Conservation (phyloP, 2,329 filamentous ascomycete species). For the Exserohilum turcica region DNA sequence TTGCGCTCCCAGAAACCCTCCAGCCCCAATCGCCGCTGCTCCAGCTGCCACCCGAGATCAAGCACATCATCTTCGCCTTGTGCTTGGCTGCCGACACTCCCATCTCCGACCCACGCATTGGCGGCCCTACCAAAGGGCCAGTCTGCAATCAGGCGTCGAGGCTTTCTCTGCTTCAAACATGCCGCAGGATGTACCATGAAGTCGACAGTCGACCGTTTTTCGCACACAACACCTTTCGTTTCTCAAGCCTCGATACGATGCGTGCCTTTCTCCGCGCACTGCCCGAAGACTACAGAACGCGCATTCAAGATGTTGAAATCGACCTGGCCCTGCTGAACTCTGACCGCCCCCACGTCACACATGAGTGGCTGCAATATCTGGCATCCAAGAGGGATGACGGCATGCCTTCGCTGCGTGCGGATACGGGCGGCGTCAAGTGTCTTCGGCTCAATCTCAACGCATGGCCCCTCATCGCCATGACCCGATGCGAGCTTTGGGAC, state of each 20-base stretch:
- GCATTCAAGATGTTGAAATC: slow-evolving; percentile 45
- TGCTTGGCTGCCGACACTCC: slow-evolving; percentile 34
- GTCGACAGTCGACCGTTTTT: slow-evolving; percentile 38
- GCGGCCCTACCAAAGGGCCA: neutral
- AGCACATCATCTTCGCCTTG: slow-evolving; percentile 39
- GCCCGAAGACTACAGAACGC: slow-evolving; percentile 21
- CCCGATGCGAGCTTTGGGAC: slow-evolving; percentile 39
- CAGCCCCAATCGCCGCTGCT: slow-evolving; percentile 42
- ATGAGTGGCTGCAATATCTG: slow-evolving; percentile 48
- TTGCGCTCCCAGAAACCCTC: slow-evolving; percentile 25
- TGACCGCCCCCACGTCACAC: slow-evolving; percentile 28
- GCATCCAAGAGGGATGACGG: slow-evolving; percentile 25
- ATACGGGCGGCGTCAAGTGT: slow-evolving; percentile 40
- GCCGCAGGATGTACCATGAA: slow-evolving; percentile 44
- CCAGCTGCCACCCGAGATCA: slow-evolving; percentile 43
- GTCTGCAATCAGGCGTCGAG: slow-evolving; percentile 16
- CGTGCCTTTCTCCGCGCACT: slow-evolving; percentile 38
- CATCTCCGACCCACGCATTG: slow-evolving; percentile 32
- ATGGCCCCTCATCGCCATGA: slow-evolving; percentile 41
- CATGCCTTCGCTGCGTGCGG: slow-evolving; percentile 30
- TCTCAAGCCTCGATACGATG: slow-evolving; percentile 40
- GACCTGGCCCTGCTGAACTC: slow-evolving; percentile 40
- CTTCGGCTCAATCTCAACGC: slow-evolving; percentile 44
- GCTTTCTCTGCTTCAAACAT: slow-evolving; percentile 44
- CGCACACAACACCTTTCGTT: slow-evolving; percentile 45